Conservation (phyloP, 495 filamentous ascomycete genomes). For the Penicillium pancosmium region DNA sequence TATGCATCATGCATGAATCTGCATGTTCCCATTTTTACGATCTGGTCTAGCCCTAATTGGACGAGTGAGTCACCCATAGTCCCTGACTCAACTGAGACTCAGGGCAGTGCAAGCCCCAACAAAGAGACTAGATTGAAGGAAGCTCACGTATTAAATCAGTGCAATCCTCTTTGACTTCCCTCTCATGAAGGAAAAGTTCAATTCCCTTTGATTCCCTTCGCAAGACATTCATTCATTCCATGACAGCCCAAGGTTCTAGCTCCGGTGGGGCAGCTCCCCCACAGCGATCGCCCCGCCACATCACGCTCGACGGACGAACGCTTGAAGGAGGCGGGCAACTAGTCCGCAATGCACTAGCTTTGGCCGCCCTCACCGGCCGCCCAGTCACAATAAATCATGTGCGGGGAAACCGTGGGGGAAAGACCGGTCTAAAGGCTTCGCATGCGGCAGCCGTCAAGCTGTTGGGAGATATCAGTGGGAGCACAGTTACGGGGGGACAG, state of each 20-base stretch:
- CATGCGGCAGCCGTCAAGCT: slow-evolving; percentile 70
- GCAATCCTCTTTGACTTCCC: too few species aligned
- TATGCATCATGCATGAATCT: background rate
- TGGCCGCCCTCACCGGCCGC: slow-evolving; percentile 66
- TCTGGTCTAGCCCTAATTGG: background rate
- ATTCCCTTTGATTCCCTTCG: background rate
- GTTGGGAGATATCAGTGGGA: slow-evolving; percentile 65
- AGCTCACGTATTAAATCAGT: background rate
- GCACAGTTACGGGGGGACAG: slow-evolving; percentile 55
- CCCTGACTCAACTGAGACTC: slow-evolving; percentile 1
- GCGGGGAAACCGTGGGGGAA: slow-evolving; percentile 63
- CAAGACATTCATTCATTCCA: background rate
- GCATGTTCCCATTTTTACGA: background rate
- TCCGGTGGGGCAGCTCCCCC: slow-evolving; percentile 3
- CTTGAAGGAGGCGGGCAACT: slow-evolving; percentile 89
- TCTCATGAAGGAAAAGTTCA: background rate
- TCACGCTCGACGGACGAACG: slow-evolving; percentile 65
- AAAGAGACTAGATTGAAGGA: background rate
- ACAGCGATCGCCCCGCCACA: slow-evolving; percentile 14
- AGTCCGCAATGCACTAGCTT: slow-evolving; percentile 67
- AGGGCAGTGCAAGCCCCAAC: background rate
- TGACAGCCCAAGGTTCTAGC: background rate
- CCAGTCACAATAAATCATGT: slow-evolving; percentile 70
- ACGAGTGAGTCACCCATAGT: background rate
- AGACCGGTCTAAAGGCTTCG: slow-evolving; percentile 71